These are phyloP conservation scores for Ganoderma boninense DNA, from an alignment of 1,284 basidiomycete species.

Conservation along the genomic window DNA sequence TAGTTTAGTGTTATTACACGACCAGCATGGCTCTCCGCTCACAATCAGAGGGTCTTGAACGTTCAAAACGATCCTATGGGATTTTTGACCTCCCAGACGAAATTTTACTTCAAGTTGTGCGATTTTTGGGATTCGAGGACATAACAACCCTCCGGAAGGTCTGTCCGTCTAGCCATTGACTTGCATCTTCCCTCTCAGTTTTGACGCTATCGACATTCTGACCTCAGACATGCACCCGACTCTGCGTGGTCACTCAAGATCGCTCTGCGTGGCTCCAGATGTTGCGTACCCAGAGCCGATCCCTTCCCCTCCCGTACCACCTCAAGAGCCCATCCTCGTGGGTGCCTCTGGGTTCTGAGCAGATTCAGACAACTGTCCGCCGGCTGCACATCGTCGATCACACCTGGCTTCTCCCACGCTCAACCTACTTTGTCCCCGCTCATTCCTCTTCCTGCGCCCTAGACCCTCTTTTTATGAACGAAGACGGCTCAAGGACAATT, in stretches of 20 bases:
- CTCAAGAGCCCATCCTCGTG: slow-evolving; percentile 11
- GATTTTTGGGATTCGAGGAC: slow-evolving; percentile 28
- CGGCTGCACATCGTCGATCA: slow-evolving; percentile 24
- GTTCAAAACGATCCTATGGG: not conserved
- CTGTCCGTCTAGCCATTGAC: not conserved
- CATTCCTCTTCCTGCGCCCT: slow-evolving; percentile 16
- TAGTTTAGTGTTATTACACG: not conserved
- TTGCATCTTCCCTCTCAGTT: not conserved
- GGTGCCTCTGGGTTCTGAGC: slow-evolving; percentile 10
- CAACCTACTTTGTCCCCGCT: slow-evolving; percentile 17
- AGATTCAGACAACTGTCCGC: slow-evolving; percentile 28
- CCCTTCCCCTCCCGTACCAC: slow-evolving; percentile 29
- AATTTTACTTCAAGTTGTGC: slow-evolving; percentile 35
- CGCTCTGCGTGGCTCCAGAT: slow-evolving; percentile 34
- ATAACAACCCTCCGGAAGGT: slow-evolving; percentile 37
- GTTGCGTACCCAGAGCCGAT: slow-evolving; percentile 19
- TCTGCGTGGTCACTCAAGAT: slow-evolving; percentile 28
- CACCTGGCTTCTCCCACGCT: slow-evolving; percentile 32
- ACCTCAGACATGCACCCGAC: slow-evolving; percentile 32
- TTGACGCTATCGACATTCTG: not conserved
- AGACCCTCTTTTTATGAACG: slow-evolving; percentile 25
- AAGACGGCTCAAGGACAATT: slow-evolving; percentile 30
- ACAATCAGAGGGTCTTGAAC: not conserved
- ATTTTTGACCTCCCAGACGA: slow-evolving; percentile 35
- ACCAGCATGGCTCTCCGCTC: not conserved